Conservation (phyloP, 805 yeast genomes). For the Saccharomycopsis sp. region DNA sequence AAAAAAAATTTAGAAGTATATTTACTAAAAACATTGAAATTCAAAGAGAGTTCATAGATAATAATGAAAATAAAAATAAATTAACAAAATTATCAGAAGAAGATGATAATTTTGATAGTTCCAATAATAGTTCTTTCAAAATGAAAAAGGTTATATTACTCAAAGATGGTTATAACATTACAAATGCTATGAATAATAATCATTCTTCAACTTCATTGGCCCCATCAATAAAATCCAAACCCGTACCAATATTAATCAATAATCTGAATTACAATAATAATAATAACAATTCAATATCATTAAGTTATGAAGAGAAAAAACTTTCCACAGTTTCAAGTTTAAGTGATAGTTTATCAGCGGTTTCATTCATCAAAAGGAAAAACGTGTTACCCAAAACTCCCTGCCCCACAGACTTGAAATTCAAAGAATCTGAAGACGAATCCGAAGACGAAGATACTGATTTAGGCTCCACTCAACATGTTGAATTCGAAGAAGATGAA, state of each 20-base stretch:
- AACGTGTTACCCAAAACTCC: conserved; percentile 16
- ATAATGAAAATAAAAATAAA: not conserved
- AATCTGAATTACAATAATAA: not conserved
- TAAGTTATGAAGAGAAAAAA: not conserved
- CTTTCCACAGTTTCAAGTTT: not conserved
- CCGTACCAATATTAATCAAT: conserved; percentile 1
- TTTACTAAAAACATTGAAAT: conserved; percentile 11
- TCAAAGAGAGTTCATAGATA: conserved; percentile 12
- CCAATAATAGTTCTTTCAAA: not conserved
- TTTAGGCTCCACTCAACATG: too few relatives aligned
- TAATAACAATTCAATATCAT: not conserved
- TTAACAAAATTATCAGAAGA: not conserved
- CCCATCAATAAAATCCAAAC: not conserved
- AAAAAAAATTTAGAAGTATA: conserved; percentile 7
- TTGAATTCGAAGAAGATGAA: conserved; percentile 6
- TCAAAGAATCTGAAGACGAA: conserved; percentile 2
- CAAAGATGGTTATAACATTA: too few relatives aligned
- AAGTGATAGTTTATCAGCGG: conserved; percentile 7
- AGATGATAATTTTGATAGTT: not conserved
- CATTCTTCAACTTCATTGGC: too few relatives aligned
- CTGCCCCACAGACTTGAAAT: conserved; percentile 9
- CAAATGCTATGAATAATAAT: too few relatives aligned
- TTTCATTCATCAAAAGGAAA: conserved; percentile 4
- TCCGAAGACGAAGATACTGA: conserved; percentile 8
- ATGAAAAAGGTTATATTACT: not conserved